A percentile compares a stretch with the other conserved stretches of the same genome.
phyloP scores from a whole-genome alignment of 768 basidiomycete species.

The Mycena maculata region DNA sequence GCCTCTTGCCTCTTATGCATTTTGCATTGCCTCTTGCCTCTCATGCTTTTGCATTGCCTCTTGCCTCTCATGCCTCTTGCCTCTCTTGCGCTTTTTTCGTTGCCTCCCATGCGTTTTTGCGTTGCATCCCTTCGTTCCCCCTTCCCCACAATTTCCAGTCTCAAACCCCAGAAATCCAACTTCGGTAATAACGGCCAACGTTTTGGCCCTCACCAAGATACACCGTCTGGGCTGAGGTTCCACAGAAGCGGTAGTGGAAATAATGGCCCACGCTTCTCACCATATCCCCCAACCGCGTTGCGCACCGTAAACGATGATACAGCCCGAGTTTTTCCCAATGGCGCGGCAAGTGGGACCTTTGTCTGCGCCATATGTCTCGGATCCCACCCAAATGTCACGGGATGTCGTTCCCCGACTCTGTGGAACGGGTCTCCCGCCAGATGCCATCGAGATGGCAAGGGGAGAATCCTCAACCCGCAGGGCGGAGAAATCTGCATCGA shows the following conservation, averaged over 20 bases:
- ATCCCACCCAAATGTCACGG: not conserved
- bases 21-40: no score
- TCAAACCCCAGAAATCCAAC: not conserved
- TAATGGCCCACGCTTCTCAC: not conserved
- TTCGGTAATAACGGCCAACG: not conserved
- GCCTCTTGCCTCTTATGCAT: no score
- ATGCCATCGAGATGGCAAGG: constrained; percentile 31
- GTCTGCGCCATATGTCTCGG: constrained; percentile 7
- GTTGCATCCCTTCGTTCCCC: no score
- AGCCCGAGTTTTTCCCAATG: not conserved
- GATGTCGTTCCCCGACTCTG: not conserved
- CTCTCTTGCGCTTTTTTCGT: no score
- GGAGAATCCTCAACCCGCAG: constrained; percentile 35
- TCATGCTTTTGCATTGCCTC: no score
- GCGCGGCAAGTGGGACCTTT: not conserved
- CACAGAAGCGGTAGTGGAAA: no score
- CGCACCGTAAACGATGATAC: no score
- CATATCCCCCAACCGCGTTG: not conserved
- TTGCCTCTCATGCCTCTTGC: no score
- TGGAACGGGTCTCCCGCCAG: constrained; percentile 38
- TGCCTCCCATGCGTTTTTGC: no score
- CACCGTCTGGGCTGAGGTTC: no score
- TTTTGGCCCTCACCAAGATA: not conserved
- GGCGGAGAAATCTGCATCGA: constrained; percentile 43
- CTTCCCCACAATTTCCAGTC: no score